Evolutionary conservation across 2,329 filamentous ascomycete species (phyloP), one percentile per base, ranked within the genome.

Genomic region (Colletotrichum cuscutae): DNA sequence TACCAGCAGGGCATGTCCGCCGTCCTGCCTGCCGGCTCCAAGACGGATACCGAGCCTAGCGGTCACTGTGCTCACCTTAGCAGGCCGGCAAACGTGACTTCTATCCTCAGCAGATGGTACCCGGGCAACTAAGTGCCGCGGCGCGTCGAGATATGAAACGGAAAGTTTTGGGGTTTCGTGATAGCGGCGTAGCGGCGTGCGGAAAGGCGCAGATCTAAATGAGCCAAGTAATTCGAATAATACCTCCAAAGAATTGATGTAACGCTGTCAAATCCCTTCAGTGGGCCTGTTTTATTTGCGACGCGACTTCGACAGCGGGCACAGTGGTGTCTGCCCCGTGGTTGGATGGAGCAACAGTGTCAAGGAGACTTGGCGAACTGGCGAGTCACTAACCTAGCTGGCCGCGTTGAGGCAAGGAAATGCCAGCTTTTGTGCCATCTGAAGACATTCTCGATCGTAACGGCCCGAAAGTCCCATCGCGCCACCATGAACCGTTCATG

Each of bases 1-100:
- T 74, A 77, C 1, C 79, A 80, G 57, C 54, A 75, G 12, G 62
- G 68, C n/a, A 77, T 80, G 76, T 77, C 78, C 60, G 75, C 52
- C 24, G 62, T 67, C 5, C 49, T 73, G 28, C 68, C 68, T 12
- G 52, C 22, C 8, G 68, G 68, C 42, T 72, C 71, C 49, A 72
- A 73, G 62, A 73, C 68, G 30, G 68, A 62, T 52, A 57, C 30
- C 30, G 62, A 71, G 68, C 67, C 67, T 52, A 71, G 68, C 15
- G 71, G 71, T 3, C 71, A 73, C 68, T 73, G 71, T 32, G 68
- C 71, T 53, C 68, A 71, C 59, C 37, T 73, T 3, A 72, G 68
- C 35, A 60, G 71, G 60, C 71, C 71, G 24, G 32, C 54, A 2
- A 71, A 73, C 4, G 71, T 73, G 1, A 73, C 71, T 11, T 73